These are phyloP conservation scores for Limonium bicolor DNA, from an alignment of 148 eudicot genomes.

Conservation along the genomic window DNA sequence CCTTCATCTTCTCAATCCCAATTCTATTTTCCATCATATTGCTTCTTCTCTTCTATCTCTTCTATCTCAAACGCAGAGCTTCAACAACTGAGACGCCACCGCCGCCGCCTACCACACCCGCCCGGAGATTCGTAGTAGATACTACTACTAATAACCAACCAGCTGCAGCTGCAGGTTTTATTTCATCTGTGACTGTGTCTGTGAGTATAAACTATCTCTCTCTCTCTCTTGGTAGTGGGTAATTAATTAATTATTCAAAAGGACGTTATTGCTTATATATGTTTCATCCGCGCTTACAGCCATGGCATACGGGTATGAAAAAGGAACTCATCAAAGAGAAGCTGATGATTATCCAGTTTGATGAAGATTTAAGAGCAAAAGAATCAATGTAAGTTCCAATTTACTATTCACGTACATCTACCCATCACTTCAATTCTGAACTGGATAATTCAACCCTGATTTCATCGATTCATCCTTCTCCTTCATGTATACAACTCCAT, in stretches of 20 bases:
- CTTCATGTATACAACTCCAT: too few relatives aligned
- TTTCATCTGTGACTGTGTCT: too few relatives aligned
- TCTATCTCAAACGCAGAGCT: constrained; percentile 67
- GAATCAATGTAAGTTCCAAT: constrained; percentile 45
- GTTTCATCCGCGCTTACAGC: constrained; percentile 5
- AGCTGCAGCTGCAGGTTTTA: too few relatives aligned
- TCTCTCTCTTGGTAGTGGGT: neutral
- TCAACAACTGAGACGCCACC: constrained; percentile 5
- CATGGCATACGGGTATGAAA: constrained; percentile 26
- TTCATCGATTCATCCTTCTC: too few relatives aligned
- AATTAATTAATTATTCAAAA: neutral
- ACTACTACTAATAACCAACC: neutral
- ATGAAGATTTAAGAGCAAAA: constrained; percentile 34
- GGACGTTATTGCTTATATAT: neutral
- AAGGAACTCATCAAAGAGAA: constrained; percentile 28
- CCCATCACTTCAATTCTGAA: too few relatives aligned
- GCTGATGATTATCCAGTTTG: constrained; percentile 27
- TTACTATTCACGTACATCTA: too few relatives aligned
- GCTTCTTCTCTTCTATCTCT: constrained; percentile 68
- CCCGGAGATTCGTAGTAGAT: neutral
- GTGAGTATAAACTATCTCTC: too few relatives aligned
- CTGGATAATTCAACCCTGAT: too few relatives aligned
- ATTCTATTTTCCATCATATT: constrained; percentile 66
- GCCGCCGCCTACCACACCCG: constrained; percentile 3
- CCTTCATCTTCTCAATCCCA: constrained; percentile 77